phyloP scores from a whole-genome alignment of 2,329 filamentous ascomycete genomes.

The Colletotrichum navitas region DNA sequence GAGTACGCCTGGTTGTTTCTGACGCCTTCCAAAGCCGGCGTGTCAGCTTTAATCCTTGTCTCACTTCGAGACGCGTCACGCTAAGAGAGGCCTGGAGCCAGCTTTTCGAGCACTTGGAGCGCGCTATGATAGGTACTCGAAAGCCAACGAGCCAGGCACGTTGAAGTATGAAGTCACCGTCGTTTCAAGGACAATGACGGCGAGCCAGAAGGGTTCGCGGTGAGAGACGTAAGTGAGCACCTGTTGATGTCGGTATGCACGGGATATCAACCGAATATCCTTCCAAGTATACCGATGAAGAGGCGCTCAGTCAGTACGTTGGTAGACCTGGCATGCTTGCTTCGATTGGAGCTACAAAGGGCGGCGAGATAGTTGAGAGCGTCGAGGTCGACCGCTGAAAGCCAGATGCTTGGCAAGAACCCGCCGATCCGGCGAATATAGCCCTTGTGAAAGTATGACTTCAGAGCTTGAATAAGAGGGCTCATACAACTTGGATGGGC shows the following conservation, averaged over 20 bases:
- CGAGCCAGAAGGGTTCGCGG: constrained; percentile 45
- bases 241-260: neutral
- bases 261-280: constrained; percentile 16
- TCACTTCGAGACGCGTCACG: constrained; percentile 18
- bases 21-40: constrained; percentile 12
- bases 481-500: neutral
- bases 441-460: no score
- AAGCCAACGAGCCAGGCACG: constrained; percentile 45
- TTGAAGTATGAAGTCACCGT: constrained; percentile 47
- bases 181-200: constrained; percentile 44
- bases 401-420: constrained; percentile 8
- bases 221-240: constrained; percentile 45
- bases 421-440: constrained; percentile 14
- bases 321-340: constrained; percentile 42
- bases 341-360: constrained; percentile 43
- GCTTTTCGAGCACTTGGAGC: constrained; percentile 46
- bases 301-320: constrained; percentile 45
- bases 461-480: neutral
- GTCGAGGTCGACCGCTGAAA: constrained; percentile 22
- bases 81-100: constrained; percentile 30
- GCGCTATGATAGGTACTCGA: constrained; percentile 44
- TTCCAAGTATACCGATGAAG: constrained; percentile 45
- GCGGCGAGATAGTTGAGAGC: constrained; percentile 18
- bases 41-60: constrained; percentile 1
- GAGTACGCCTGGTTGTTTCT: constrained; percentile 15